Base-by-base conservation (phyloP, 805 yeast genomes). In the Saturnispora sanitii region DNA sequence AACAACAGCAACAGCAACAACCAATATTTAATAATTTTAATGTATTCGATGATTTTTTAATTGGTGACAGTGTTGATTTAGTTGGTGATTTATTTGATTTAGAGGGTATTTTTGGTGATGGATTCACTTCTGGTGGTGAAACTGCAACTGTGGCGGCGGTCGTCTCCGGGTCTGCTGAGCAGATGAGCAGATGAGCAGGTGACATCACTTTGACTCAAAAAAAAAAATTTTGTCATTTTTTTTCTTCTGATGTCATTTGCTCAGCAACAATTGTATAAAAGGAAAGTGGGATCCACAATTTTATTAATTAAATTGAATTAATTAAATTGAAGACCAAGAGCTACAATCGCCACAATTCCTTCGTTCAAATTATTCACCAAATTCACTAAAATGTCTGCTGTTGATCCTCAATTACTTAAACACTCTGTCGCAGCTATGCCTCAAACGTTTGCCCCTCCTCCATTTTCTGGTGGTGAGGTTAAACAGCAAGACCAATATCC, bases 401-500 rank as follows among this genome's bases (percentile, higher is more conserved):
- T 37, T 16, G 39, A 41, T 39, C 21, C 41, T 18, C 33, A 31
- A 20, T 16, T 30, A 13, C 28, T 22, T 20, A 37, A 38, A 37
- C 35, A 20, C 11, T 7, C 27, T 20, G 28, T 39, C 18, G 11
- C 23, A 7, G 33, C 20, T 20, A 16, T 38, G 26, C 41, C 38
- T 4, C 40, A 37, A 30, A 37, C 40, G 5, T n/a, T 23, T 30
- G 46, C 44, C 16, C 32, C 48, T 7, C 32, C 33, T 26, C 31
- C 40, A 15, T 17, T 6, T 13, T 30, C 26, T 11, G 35, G 12
- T 20, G 35, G 7, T 16, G 16, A 12, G n/a, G 16, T 16, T 11
- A 12, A 32, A n/a, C 35, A 32, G 19, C 17, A 15, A 12, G 18
- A 18, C 33, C 9, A 45, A 3, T 46, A 49, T 29, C 66, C 66